Evolutionary conservation across 2,329 filamentous ascomycete genomes (phyloP), one percentile per base, ranked within the genome.

Genomic region (Paramyrothecium roridum): DNA sequence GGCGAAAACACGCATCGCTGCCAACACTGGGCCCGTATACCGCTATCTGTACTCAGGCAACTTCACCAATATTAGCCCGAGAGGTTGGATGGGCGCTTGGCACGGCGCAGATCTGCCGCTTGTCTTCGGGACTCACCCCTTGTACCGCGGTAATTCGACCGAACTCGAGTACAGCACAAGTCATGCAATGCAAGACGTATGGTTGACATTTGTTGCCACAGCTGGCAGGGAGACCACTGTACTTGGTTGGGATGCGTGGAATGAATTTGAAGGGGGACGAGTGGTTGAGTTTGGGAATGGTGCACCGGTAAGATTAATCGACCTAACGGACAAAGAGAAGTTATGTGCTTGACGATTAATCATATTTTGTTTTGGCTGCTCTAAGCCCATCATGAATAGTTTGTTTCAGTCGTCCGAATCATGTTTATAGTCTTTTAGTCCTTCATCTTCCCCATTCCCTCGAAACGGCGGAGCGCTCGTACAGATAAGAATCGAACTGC

Each of bases 41-140:
- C 49, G 49, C 8, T 51, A 34, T 20, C 16, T 51, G n/a, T 51
- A 51, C 20, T 6, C 48, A 16, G 49, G 49, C 16, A 51, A 51
- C 33, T 51, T 51, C 20, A 51, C 49, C 13, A 51, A 51, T 33
- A 20, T 51, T 19, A 51, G 49, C 49, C 49, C 49, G 8, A 30
- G 33, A 30, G n/a, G 23, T 3, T 51, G 49, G 49, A 51, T 51
- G 49, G 49, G 49, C 11, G 49, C 49, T 10, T 51, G 49, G 49
- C 49, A 51, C 19, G 49, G 49, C 30, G 26, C 49, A 30, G 49
- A 51, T 19, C 49, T 51, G 17, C 49, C 49, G 6, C 8, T 51
- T n/a, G 16, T 51, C 19, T 51, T 51, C 49, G 49, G 49, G 23
- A 51, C 49, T 12, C 49, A 51, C 19, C 49, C 49, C 13, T 20